phyloP scores from a whole-genome alignment of 73 alveolate genomes.

The Paramecium tetraurelia region DNA sequence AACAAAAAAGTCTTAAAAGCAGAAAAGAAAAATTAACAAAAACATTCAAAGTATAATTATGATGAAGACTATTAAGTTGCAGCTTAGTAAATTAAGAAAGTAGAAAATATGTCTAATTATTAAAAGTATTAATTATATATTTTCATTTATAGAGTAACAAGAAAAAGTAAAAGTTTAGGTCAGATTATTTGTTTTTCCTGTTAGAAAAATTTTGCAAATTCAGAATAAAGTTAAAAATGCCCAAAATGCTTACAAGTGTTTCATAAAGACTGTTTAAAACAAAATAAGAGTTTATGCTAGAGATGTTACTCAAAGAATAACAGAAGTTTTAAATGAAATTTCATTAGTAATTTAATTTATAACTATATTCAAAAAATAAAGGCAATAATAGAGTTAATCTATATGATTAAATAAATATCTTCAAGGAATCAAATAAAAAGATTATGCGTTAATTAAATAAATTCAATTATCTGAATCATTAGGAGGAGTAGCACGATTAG shows the following conservation, averaged over 20 bases:
- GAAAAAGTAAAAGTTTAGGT: not conserved
- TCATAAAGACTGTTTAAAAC: not conserved
- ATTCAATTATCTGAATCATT: constrained; percentile 31
- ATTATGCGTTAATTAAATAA: not conserved
- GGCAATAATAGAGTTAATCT: not conserved
- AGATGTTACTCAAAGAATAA: not conserved
- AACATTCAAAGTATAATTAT: not conserved
- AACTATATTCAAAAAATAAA: not conserved
- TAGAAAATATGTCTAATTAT: not conserved
- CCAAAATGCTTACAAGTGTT: not conserved
- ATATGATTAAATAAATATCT: not conserved
- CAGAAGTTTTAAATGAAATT: not conserved
- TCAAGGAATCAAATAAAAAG: not conserved
- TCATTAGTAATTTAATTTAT: not conserved
- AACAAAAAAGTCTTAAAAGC: not conserved
- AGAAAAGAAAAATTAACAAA: not conserved
- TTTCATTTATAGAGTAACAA: not conserved
- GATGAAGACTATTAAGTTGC: not conserved
- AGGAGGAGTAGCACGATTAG: constrained; percentile 43
- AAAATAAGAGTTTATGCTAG: not conserved
- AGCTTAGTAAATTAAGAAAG: not conserved
- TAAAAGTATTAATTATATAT: not conserved
- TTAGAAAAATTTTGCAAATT: not conserved
- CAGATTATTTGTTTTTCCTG: not conserved
- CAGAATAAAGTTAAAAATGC: not conserved